Evolutionary conservation across 2,329 filamentous ascomycete genomes (phyloP).

Genomic region (Cladobotryum mycophilum): DNA sequence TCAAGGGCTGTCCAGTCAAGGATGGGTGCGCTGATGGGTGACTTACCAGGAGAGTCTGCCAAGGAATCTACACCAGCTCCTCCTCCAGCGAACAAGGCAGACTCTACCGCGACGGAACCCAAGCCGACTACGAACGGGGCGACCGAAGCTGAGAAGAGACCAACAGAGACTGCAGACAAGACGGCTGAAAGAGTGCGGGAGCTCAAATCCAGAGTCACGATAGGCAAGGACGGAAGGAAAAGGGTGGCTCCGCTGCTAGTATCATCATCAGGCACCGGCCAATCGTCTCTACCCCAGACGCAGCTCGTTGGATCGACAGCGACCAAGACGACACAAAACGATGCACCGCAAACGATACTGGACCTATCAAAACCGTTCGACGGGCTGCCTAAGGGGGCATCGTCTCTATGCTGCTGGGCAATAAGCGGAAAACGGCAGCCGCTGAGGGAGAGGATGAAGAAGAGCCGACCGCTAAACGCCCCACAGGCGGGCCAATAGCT

Average conservation of each 20-base stretch:
- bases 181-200: constrained; percentile 47
- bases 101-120: constrained; percentile 19
- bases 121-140: constrained; percentile 35
- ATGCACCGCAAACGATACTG: constrained; percentile 73
- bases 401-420: constrained; percentile 78
- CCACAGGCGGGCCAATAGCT: constrained; percentile 61
- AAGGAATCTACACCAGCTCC: constrained; percentile 42
- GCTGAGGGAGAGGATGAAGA: constrained; percentile 73
- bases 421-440: constrained; percentile 76
- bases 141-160: constrained; percentile 17
- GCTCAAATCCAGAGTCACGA: constrained; percentile 85
- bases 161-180: constrained; percentile 48
- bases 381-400: constrained; percentile 87
- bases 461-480: constrained; percentile 44
- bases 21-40: constrained; percentile 98
- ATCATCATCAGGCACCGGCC: constrained; percentile 78
- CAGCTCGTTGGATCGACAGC: constrained; percentile 75
- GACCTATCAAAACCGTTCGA: constrained; percentile 94
- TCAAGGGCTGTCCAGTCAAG: constrained; percentile 83
- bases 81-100: constrained; percentile 35
- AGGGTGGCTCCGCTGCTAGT: constrained; percentile 87
- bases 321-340: constrained; percentile 56
- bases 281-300: constrained; percentile 83
- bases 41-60: constrained; percentile 53
- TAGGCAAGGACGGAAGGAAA: constrained; percentile 96